Conservation (phyloP, 2,329 filamentous ascomycete species). For the Monosporascus sp. region DNA sequence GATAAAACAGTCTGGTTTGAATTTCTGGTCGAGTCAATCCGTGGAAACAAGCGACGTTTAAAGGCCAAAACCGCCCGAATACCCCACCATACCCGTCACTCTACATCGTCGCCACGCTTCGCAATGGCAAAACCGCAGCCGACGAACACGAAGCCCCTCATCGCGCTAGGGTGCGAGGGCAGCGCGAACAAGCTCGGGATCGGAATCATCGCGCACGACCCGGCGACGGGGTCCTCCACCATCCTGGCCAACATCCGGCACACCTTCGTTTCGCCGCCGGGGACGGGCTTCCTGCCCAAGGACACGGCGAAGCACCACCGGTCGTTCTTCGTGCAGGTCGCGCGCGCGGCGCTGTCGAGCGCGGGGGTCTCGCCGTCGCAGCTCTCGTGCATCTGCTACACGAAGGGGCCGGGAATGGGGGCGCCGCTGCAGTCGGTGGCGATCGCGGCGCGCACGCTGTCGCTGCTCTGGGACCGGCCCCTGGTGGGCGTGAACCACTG, state of each 20-base stretch:
- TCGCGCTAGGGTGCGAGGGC: conserved; percentile 68
- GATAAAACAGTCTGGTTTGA: too few species aligned
- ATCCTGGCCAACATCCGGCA: conserved; percentile 93
- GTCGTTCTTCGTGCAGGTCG: conserved; percentile 73
- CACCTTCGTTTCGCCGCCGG: conserved; percentile 87
- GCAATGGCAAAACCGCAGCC: not conserved
- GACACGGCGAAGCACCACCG: conserved; percentile 94
- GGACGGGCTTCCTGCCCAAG: conserved; percentile 91
- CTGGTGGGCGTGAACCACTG: conserved; percentile 96
- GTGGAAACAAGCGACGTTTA: too few species aligned
- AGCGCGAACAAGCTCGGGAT: conserved; percentile 97
- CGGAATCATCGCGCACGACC: conserved; percentile 78
- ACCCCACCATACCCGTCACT: not conserved
- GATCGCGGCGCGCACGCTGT: conserved; percentile 74
- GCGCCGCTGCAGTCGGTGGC: conserved; percentile 84
- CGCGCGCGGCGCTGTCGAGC: conserved; percentile 69
- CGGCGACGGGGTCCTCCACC: conserved; percentile 45
- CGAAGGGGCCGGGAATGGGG: conserved; percentile 93
- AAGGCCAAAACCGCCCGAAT: not conserved
- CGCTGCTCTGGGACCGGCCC: conserved; percentile 80
- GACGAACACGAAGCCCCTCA: conserved; percentile 34
- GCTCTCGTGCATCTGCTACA: conserved; percentile 92
- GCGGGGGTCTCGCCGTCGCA: conserved; percentile 58
- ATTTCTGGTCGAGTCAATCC: too few species aligned
- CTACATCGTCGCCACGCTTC: too few species aligned